Evolutionary conservation across 257 asterid genomes (phyloP).

Genomic region (Striga asiatica): DNA sequence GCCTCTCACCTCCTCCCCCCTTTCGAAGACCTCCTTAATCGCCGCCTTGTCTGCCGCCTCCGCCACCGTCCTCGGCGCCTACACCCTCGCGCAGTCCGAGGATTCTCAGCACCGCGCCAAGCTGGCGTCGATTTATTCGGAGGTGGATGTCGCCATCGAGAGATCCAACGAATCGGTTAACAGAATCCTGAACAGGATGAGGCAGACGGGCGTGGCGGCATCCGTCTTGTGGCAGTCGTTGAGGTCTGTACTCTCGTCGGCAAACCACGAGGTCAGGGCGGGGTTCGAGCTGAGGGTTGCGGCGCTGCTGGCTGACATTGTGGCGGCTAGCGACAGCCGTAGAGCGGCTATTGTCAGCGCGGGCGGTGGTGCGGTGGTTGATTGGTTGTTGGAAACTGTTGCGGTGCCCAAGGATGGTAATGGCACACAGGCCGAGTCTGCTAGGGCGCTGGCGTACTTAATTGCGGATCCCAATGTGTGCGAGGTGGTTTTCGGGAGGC

Average conservation of each 20-base stretch:
- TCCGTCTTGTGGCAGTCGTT: conserved; percentile 89
- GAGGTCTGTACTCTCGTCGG: conserved; percentile 86
- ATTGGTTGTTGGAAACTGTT: conserved; percentile 87
- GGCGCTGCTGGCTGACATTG: conserved; percentile 87
- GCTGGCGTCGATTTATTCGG: conserved; percentile 26
- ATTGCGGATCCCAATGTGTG: conserved; percentile 79
- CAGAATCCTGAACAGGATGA: conserved; percentile 48
- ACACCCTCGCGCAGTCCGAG: conserved; percentile 17
- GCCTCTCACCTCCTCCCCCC: conserved; percentile 16
- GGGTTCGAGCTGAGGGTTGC: conserved; percentile 96
- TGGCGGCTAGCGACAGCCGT: conserved; percentile 79
- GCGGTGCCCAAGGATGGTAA: conserved; percentile 48
- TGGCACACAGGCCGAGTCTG: conserved; percentile 82
- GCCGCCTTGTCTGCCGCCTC: conserved; percentile 37
- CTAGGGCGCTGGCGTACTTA: conserved; percentile 87
- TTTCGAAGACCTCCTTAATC: conserved; percentile 22
- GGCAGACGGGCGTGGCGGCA: conserved; percentile 83
- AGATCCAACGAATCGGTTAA: conserved; percentile 49
- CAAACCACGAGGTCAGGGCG: conserved; percentile 86
- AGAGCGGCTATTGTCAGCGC: conserved; percentile 93
- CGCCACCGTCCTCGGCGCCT: conserved; percentile 39
- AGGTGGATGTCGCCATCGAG: conserved; percentile 41
- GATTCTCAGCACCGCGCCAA: conserved; percentile 8
- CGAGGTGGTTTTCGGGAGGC: conserved; percentile 67
- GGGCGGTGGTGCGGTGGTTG: conserved; percentile 90